Evolutionary conservation across 805 yeast species (phyloP).

Genomic region (Lachancea fermentati): DNA sequence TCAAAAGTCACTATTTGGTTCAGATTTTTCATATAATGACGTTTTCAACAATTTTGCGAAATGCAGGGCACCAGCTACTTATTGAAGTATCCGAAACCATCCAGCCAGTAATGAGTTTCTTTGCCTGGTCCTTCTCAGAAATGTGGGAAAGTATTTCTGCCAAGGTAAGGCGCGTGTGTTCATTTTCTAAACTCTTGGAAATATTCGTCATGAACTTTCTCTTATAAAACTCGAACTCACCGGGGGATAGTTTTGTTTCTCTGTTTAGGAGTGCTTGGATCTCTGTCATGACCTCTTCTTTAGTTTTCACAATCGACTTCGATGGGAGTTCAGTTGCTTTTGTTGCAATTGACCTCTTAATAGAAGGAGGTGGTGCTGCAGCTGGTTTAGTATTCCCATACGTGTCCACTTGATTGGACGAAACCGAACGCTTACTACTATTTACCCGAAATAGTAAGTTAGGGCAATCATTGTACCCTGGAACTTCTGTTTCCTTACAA

Average conservation of each 20-base stretch:
- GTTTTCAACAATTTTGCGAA: constrained; percentile 49
- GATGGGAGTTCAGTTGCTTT: constrained; percentile 3
- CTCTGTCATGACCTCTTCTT: constrained; percentile 18
- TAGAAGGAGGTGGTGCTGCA: constrained; percentile 21
- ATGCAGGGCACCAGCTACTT: constrained; percentile 61
- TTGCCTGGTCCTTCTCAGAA: constrained; percentile 28
- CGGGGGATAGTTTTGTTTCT: constrained; percentile 33
- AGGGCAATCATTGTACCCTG: constrained; percentile 42
- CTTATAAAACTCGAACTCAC: constrained; percentile 41
- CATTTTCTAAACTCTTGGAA: constrained; percentile 23
- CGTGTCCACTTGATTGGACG: constrained; percentile 12
- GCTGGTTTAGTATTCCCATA: constrained; percentile 19
- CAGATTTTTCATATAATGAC: constrained; percentile 3
- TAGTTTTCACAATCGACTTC: not conserved
- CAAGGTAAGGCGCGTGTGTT: constrained; percentile 26
- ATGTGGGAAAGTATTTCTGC: constrained; percentile 21
- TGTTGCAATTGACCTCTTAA: not conserved
- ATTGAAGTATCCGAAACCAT: constrained; percentile 55
- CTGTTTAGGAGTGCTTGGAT: constrained; percentile 24
- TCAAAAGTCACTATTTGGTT: too few relatives aligned
- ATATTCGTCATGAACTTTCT: constrained; percentile 35
- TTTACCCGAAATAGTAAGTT: constrained; percentile 22
- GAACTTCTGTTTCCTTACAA: constrained; percentile 37
- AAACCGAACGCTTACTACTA: constrained; percentile 12
- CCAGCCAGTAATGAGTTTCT: constrained; percentile 40